Evolutionary conservation across 768 basidiomycete species (phyloP).

Genomic region (Russula sp.): DNA sequence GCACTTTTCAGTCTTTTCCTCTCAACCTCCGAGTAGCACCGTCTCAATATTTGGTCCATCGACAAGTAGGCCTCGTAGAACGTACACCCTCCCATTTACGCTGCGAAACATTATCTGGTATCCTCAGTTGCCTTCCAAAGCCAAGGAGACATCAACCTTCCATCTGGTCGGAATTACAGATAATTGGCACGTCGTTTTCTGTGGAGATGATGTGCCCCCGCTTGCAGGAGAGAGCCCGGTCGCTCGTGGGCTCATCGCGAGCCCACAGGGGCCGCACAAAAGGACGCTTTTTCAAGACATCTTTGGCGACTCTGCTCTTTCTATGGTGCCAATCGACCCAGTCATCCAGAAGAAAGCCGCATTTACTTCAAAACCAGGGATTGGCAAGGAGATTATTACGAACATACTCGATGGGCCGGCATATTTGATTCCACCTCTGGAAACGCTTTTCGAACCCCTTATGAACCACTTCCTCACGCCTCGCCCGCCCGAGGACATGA

Average conservation of each 20-base stretch:
- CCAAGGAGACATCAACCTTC: conserved; percentile 35
- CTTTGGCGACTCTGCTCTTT: conserved; percentile 75
- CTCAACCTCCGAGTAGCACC: conserved; percentile 23
- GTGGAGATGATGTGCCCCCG: conserved; percentile 52
- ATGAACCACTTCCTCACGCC: conserved; percentile 43
- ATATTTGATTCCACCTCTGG: conserved; percentile 71
- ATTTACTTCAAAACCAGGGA: conserved; percentile 30
- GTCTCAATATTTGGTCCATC: conserved; percentile 45
- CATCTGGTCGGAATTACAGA: conserved; percentile 66
- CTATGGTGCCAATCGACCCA: conserved; percentile 27
- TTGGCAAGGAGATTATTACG: conserved; percentile 39
- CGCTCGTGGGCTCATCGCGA: conserved; percentile 35
- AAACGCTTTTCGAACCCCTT: conserved; percentile 61
- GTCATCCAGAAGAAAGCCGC: conserved; percentile 25
- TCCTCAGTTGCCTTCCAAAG: conserved; percentile 30
- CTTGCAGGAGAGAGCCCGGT: conserved; percentile 40
- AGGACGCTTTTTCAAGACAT: conserved; percentile 84
- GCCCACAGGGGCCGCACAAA: conserved; percentile 30
- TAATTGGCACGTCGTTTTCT: conserved; percentile 55
- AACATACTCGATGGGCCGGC: conserved; percentile 61
- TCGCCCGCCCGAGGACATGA: conserved; percentile 25
- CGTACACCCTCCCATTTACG: conserved; percentile 53
- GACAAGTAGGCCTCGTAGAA: conserved; percentile 41
- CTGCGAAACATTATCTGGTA: conserved; percentile 46
- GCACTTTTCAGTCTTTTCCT: conserved; percentile 53